Evolutionary conservation across 2,329 filamentous ascomycete genomes (phyloP), one percentile per base, ranked within the genome.

Genomic region (Fusarium mundagurra): DNA sequence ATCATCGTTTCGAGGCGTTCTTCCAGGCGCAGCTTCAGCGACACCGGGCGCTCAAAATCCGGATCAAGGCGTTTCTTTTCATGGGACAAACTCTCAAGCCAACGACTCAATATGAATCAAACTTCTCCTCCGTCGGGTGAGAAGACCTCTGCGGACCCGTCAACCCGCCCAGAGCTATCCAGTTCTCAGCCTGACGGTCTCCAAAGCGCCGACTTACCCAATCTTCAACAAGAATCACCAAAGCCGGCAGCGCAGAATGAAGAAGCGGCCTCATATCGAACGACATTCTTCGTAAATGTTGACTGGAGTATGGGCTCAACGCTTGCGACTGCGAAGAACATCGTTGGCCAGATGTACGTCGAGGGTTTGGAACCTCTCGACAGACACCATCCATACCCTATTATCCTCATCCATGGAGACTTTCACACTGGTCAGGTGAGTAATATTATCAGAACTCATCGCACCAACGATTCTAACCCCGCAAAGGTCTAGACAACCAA

Each of bases 401-500:
- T 84, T 36, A 61, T 84, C 9, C 71, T 84, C 27, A 77, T 84
- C 38, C 83, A 84, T 36, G 83, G 81, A 20, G 82, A 83, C 36
- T 81, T 76, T 24, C 81, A 84, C 54, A 80, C 80, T 45, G 81
- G 82, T 12, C 75, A 81, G 70, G 82, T 82, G 62, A 53, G 75
- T 53, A 39, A 2, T 13, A 9, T 7, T 29, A 17, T 6, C 9
- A 20, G 10, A 17, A 20, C 11, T 11, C 12, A 20, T 13, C 5
- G 6, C 14, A 12, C 1, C 11, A 5, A 8, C 5, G 5, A 5
- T 45, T 13, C 55, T 29, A 18, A 50, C 48, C 5, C 16, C 27
- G 9, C 14, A 8, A 8, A 84, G 82, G 76, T 84, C 54, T 86
- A 82, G 82, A 75, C 85, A 20, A 84, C 84, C 43, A 89, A 86